These are phyloP conservation scores for Gossypium davidsonii DNA, from an alignment of 441 rosid species.

Conservation along the genomic window DNA sequence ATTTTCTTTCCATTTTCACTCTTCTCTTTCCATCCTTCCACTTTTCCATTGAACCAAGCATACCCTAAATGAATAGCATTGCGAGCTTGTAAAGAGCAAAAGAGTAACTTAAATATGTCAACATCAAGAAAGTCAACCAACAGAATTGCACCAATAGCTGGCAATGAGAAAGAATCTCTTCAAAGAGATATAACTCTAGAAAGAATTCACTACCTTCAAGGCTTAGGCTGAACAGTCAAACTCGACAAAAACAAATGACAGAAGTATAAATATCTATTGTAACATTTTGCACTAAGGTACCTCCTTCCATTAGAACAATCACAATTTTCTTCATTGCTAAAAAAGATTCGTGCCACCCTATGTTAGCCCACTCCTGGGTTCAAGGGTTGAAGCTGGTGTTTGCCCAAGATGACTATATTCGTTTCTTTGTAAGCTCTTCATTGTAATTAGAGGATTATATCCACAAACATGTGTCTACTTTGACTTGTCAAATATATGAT, in stretches of 20 bases:
- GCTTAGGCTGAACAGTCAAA: background rate
- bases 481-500: background rate
- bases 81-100: background rate
- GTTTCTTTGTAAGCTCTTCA: background rate
- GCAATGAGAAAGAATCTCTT: background rate
- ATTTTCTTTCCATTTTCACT: background rate
- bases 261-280: background rate
- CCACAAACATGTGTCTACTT: background rate
- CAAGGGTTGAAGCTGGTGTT: background rate
- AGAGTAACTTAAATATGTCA: background rate
- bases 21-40: background rate
- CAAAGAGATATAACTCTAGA: background rate
- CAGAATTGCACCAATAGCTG: background rate
- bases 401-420: background rate
- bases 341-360: background rate
- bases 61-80: background rate
- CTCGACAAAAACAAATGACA: background rate
- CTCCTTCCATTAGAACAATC: constrained; percentile 2
- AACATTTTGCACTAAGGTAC: constrained; percentile 2
- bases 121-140: background rate
- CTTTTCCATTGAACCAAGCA: background rate
- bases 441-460: background rate
- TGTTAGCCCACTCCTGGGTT: background rate
- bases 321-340: background rate
- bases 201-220: background rate